Conservation (phyloP, 192 early-diverging fungal species). For the Lobulomyces angularis region DNA sequence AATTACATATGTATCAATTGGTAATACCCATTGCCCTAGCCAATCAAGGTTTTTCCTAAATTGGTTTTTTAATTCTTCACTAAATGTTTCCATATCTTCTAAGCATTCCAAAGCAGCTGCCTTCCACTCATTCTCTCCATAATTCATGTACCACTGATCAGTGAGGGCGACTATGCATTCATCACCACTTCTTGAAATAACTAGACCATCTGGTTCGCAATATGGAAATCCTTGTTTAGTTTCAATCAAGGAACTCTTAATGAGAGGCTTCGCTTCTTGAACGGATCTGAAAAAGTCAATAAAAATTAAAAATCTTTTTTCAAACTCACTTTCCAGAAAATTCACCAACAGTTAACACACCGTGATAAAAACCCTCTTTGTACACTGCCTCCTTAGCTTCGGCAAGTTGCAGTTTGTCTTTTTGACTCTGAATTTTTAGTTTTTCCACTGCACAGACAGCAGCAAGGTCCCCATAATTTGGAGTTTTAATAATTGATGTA, state of each 20-base stretch:
- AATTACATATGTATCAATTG: too few species aligned
- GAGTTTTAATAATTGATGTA: constrained; percentile 75
- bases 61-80: constrained; percentile 68
- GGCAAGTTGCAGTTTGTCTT: constrained; percentile 84
- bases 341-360: constrained; percentile 73
- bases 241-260: constrained; percentile 64
- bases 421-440: constrained; percentile 92
- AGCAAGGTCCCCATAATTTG: constrained; percentile 70
- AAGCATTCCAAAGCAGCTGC: constrained; percentile 63
- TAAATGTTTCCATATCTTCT: constrained; percentile 64
- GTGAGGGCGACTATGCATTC: constrained; percentile 93
- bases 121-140: constrained; percentile 83
- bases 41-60: constrained; percentile 80
- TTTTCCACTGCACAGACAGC: constrained; percentile 75
- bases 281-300: constrained; percentile 38
- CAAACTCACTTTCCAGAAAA: constrained; percentile 50
- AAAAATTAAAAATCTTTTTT: constrained; percentile 2
- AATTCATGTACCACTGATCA: constrained; percentile 98
- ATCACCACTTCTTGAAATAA: constrained; percentile 88
- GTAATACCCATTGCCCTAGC: constrained; percentile 94
- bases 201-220: constrained; percentile 86
- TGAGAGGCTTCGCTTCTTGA: constrained; percentile 78
- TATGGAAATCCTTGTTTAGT: constrained; percentile 67
- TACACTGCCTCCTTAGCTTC: constrained; percentile 89
- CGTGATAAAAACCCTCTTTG: constrained; percentile 96